phyloP scores from a whole-genome alignment of 2,329 filamentous ascomycete species.

The Aspergillus sp. region DNA sequence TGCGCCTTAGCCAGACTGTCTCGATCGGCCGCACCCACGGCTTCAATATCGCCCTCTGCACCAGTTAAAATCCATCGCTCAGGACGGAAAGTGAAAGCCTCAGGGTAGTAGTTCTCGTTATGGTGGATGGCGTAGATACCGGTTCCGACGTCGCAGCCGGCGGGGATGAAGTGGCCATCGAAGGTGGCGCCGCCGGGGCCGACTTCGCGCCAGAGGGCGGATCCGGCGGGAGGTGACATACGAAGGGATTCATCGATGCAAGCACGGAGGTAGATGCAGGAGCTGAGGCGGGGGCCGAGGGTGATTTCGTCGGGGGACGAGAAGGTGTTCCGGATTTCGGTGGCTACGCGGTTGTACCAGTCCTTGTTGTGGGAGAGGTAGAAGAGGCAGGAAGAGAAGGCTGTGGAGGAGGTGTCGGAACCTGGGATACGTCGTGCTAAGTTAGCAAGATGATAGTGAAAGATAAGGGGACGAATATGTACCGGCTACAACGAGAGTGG shows the following conservation, averaged over 20 bases:
- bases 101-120: constrained; percentile 34
- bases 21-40: neutral
- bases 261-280: constrained; percentile 45
- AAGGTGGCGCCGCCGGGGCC: constrained; percentile 32
- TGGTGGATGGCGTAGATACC: constrained; percentile 38
- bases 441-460: neutral
- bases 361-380: constrained; percentile 42
- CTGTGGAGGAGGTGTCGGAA: constrained; percentile 45
- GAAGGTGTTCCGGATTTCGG: constrained; percentile 40
- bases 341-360: constrained; percentile 30
- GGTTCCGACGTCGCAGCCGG: constrained; percentile 35
- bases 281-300: constrained; percentile 34
- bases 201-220: constrained; percentile 34
- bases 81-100: constrained; percentile 33
- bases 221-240: constrained; percentile 33
- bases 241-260: constrained; percentile 45
- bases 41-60: neutral
- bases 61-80: constrained; percentile 37
- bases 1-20: neutral
- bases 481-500: constrained; percentile 53
- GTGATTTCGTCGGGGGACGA: constrained; percentile 40
- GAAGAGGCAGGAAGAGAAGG: constrained; percentile 41
- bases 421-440: constrained; percentile 17
- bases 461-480: neutral
- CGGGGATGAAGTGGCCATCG: constrained; percentile 35